Evolutionary conservation across 73 alveolate species (phyloP).

Genomic region (Paramecium primaurelia): DNA sequence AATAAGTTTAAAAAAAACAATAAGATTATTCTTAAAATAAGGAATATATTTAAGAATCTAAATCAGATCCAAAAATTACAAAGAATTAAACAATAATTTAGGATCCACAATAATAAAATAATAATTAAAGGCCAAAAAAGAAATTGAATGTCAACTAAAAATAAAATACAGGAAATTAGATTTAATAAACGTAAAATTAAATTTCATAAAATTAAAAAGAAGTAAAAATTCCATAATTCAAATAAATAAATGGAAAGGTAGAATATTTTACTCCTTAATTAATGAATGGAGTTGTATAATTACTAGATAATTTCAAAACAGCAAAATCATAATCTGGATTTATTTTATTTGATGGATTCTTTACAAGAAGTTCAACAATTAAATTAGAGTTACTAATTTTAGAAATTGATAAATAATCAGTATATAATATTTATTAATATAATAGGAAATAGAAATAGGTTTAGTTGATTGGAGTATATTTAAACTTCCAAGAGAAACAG

Average conservation of each 20-base stretch:
- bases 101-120: neutral
- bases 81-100: neutral
- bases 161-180: too few relatives aligned
- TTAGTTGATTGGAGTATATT: neutral
- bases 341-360: neutral
- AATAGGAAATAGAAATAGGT: neutral
- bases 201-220: neutral
- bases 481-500: neutral
- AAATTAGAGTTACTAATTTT: neutral
- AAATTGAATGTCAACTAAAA: too few relatives aligned
- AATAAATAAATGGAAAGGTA: neutral
- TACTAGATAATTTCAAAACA: neutral
- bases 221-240: neutral
- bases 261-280: neutral
- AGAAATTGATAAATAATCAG: neutral
- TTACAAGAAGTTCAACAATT: neutral
- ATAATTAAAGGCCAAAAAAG: neutral
- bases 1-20: neutral
- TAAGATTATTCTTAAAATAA: neutral
- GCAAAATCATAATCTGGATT: neutral
- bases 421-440: neutral
- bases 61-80: neutral
- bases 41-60: neutral
- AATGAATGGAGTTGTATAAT: neutral
- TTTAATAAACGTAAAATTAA: neutral